Percentiles rank a stretch among this genome's conserved stretches.
Evolutionary conservation across 2,329 filamentous ascomycete genomes (phyloP).

Genomic region (Aureobasidium lini): DNA sequence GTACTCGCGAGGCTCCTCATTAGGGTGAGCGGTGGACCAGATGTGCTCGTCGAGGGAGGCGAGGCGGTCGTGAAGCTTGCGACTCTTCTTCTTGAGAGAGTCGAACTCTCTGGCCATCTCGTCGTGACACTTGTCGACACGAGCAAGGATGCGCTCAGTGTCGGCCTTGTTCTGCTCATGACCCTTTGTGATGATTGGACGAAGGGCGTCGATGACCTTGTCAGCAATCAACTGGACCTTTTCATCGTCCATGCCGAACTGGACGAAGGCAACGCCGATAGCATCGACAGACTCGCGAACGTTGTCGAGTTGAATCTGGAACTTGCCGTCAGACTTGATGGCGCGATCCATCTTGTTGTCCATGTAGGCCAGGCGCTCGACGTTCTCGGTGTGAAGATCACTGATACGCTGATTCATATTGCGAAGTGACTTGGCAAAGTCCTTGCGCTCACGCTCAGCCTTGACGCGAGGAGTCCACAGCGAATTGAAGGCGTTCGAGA

Average conservation of each 20-base stretch:
- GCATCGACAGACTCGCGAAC: background rate
- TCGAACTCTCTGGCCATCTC: background rate
- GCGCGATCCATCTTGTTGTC: background rate
- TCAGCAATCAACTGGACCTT: background rate
- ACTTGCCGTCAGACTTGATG: background rate
- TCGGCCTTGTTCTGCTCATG: background rate
- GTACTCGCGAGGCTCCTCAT: too few relatives aligned
- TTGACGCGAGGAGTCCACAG: too few relatives aligned
- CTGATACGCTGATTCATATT: too few relatives aligned
- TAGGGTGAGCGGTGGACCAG: too few relatives aligned
- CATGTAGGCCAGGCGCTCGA: background rate
- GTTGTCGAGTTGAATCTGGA: background rate
- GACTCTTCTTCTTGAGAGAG: background rate
- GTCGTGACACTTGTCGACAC: background rate
- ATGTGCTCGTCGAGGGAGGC: background rate
- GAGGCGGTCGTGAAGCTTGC: background rate
- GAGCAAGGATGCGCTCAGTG: background rate
- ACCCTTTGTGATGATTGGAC: background rate
- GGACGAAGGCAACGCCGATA: background rate
- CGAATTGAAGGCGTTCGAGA: too few relatives aligned
- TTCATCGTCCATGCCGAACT: background rate
- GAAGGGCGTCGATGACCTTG: background rate
- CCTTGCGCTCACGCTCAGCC: background rate
- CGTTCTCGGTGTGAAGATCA: background rate
- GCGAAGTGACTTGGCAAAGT: too few relatives aligned